These are phyloP conservation scores for Trichoderma arundinaceum DNA, from an alignment of 2,329 filamentous ascomycete genomes.

Conservation along the genomic window DNA sequence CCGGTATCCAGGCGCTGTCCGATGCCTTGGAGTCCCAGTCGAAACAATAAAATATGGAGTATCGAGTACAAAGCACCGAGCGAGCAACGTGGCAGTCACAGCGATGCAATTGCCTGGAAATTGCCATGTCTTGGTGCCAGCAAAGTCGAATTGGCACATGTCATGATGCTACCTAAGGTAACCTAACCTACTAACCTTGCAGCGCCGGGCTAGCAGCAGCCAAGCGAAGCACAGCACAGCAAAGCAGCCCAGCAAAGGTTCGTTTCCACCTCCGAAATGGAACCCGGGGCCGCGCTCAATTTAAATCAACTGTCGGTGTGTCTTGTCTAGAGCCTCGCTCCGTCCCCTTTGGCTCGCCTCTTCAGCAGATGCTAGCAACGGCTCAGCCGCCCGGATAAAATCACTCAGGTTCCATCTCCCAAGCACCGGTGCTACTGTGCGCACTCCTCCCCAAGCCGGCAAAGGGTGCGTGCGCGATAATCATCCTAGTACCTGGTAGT, in stretches of 20 bases:
- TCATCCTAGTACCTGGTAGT: slow-evolving; percentile 19
- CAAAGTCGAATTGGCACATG: slow-evolving; percentile 8
- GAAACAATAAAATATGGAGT: slow-evolving; percentile 21
- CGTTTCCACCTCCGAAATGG: too few relatives aligned
- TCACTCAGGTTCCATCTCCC: slow-evolving; percentile 31
- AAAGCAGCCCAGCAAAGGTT: too few relatives aligned
- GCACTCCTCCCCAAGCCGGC: slow-evolving; percentile 30
- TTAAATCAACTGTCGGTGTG: not conserved
- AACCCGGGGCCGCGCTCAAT: too few relatives aligned
- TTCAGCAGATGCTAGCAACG: slow-evolving; percentile 3
- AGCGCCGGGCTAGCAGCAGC: too few relatives aligned
- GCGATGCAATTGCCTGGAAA: too few relatives aligned
- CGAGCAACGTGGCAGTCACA: slow-evolving; percentile 21
- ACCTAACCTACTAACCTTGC: not conserved
- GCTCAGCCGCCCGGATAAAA: slow-evolving; percentile 30
- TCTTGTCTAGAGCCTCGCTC: not conserved
- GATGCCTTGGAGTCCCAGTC: slow-evolving; percentile 1
- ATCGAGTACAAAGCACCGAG: slow-evolving; percentile 15
- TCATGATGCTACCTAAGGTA: slow-evolving; percentile 3
- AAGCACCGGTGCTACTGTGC: slow-evolving; percentile 24
- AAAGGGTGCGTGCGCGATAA: slow-evolving; percentile 26
- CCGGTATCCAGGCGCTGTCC: slow-evolving; percentile 13
- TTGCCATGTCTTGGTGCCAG: not conserved
- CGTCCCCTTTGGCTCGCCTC: not conserved
- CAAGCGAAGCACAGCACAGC: too few relatives aligned